Conservation (phyloP, 768 basidiomycete genomes). For the Tremella fuciformis region DNA sequence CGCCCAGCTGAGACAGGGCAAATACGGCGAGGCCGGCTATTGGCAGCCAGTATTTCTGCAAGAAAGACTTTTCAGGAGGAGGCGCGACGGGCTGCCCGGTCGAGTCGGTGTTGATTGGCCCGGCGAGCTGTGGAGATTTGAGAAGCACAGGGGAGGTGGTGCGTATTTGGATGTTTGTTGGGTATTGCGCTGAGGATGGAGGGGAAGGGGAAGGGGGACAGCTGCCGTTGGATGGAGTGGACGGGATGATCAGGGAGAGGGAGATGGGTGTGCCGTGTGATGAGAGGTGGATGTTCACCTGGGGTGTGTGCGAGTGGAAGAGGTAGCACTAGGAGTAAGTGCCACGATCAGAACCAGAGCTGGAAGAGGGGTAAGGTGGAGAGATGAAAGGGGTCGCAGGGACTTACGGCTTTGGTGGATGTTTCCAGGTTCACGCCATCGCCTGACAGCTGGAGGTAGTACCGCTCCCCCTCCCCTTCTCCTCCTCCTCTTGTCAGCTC, state of each 20-base stretch:
- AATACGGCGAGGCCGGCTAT: slow-evolving; percentile 62
- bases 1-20: slow-evolving; percentile 16
- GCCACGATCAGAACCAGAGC: too few species aligned
- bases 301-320: not conserved
- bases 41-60: slow-evolving; percentile 91
- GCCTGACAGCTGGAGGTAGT: too few species aligned
- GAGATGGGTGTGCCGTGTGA: not conserved
- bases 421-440: too few species aligned
- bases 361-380: too few species aligned
- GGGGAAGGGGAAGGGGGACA: not conserved
- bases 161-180: not conserved
- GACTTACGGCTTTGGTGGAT: too few species aligned
- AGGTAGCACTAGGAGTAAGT: not conserved
- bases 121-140: slow-evolving; percentile 11
- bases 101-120: slow-evolving; percentile 27
- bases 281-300: not conserved
- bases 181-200: not conserved
- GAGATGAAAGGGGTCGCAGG: too few species aligned
- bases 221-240: not conserved
- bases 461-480: too few species aligned
- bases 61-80: slow-evolving; percentile 68
- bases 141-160: not conserved
- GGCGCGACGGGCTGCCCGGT: slow-evolving; percentile 48
- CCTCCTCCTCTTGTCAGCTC: too few species aligned
- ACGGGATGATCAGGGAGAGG: not conserved